A percentile compares a stretch with the other conserved stretches of the same genome.
These are phyloP conservation scores for Trametes cubensis DNA, from an alignment of 768 basidiomycete genomes.

Conservation along the genomic window DNA sequence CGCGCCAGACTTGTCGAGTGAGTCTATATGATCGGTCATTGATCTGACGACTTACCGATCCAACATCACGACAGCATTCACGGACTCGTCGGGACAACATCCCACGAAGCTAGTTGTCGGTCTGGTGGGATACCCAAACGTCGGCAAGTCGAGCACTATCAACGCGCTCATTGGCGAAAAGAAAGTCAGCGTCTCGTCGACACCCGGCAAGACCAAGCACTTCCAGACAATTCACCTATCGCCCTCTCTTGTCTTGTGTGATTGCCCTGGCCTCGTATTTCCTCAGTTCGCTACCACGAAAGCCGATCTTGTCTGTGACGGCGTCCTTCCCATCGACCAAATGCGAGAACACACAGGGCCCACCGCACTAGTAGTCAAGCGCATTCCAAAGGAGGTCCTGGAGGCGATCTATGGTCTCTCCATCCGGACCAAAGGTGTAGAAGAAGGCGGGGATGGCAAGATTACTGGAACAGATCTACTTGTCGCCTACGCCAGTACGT, in stretches of 20 bases:
- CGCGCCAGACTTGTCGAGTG: conserved; percentile 74
- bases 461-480: conserved; percentile 80
- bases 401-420: conserved; percentile 88
- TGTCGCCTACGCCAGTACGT: conserved; percentile 90
- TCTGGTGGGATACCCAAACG: conserved; percentile 97
- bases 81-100: conserved; percentile 54
- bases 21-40: conserved; percentile 22
- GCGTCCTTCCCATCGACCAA: conserved; percentile 96
- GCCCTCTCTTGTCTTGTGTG: conserved; percentile 82
- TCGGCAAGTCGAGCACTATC: conserved; percentile 97
- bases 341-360: conserved; percentile 93
- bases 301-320: conserved; percentile 94
- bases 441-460: conserved; percentile 85
- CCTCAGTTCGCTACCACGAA: conserved; percentile 98
- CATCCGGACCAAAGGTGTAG: conserved; percentile 62
- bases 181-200: conserved; percentile 97
- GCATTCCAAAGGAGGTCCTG: conserved; percentile 81
- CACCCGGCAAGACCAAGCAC: conserved; percentile 98
- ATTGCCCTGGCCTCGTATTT: conserved; percentile 97
- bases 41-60: background rate
- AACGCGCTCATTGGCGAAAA: conserved; percentile 95
- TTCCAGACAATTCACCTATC: conserved; percentile 98
- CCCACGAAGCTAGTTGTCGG: conserved; percentile 77
- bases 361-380: conserved; percentile 69
- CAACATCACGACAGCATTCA: conserved; percentile 51